Percentiles rank a stretch among this genome's conserved stretches.
Evolutionary conservation across 352 stramenopile species (phyloP).

Genomic region (Phytophthora cryptogea): DNA sequence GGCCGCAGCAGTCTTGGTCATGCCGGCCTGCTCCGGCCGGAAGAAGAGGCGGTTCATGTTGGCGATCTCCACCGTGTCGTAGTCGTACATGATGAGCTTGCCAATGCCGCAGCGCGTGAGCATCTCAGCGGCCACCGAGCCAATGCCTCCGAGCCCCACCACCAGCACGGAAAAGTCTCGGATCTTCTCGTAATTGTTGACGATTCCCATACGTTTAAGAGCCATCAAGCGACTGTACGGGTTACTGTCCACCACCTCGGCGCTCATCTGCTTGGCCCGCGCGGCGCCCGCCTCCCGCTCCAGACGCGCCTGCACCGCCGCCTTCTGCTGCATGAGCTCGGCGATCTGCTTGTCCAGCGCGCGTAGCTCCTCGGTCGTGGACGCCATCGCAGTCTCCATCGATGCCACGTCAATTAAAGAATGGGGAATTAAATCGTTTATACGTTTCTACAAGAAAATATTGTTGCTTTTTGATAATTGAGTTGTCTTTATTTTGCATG

Average conservation of each 20-base stretch:
- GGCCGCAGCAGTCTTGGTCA: conserved; percentile 87
- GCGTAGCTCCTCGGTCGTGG: conserved; percentile 52
- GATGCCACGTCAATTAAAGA: no score
- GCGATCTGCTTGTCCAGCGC: conserved; percentile 75
- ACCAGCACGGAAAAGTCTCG: conserved; percentile 80
- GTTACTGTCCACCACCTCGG: conserved; percentile 85
- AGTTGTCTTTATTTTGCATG: conserved; percentile 19
- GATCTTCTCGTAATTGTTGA: conserved; percentile 90
- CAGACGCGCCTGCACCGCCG: conserved; percentile 52
- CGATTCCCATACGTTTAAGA: conserved; percentile 91
- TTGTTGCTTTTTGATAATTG: conserved; percentile 10
- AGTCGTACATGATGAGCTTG: conserved; percentile 92
- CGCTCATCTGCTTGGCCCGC: conserved; percentile 64
- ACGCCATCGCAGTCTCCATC: conserved; percentile 6
- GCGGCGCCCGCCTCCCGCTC: conserved; percentile 42
- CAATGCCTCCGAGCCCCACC: conserved; percentile 86
- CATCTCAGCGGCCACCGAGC: conserved; percentile 89
- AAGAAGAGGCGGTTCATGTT: conserved; percentile 95
- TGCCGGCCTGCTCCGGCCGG: conserved; percentile 81
- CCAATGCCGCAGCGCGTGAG: conserved; percentile 89
- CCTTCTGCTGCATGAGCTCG: conserved; percentile 77
- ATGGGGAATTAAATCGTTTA: not conserved
- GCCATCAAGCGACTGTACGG: conserved; percentile 91
- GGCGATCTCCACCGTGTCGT: conserved; percentile 89
- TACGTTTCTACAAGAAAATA: not conserved